These are phyloP conservation scores for Luffa aegyptiaca DNA, from an alignment of 306 rosid genomes.

Conservation along the genomic window DNA sequence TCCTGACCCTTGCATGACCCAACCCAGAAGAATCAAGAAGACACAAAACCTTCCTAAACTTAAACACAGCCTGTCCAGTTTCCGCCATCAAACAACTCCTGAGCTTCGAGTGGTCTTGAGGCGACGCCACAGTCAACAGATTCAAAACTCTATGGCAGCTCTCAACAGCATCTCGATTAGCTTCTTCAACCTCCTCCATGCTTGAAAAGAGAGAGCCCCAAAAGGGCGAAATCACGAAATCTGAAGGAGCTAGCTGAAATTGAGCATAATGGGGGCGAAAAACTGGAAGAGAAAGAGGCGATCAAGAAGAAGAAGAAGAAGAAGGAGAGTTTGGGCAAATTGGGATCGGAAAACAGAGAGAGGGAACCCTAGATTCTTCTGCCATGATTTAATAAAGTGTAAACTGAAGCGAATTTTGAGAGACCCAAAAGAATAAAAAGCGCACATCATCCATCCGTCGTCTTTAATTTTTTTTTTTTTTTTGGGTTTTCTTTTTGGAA, in stretches of 20 bases:
- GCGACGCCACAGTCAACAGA: slow-evolving; percentile 32
- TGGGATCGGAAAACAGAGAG: background rate
- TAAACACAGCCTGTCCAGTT: slow-evolving; percentile 74
- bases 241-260: background rate
- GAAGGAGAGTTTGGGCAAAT: background rate
- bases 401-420: slow-evolving; percentile 12
- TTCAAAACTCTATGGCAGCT: slow-evolving; percentile 11
- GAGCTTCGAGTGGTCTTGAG: slow-evolving; percentile 29
- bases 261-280: background rate
- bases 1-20: slow-evolving; percentile 93
- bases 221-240: background rate
- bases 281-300: background rate
- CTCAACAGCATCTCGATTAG: slow-evolving; percentile 15
- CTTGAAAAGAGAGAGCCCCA: background rate
- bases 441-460: background rate
- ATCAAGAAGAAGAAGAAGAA: background rate
- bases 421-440: slow-evolving; percentile 8
- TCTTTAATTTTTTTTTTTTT: background rate
- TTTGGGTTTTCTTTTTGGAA: background rate
- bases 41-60: slow-evolving; percentile 85
- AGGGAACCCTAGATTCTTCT: slow-evolving; percentile 69
- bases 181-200: slow-evolving; percentile 16
- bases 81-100: slow-evolving; percentile 50
- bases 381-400: slow-evolving; percentile 36
- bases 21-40: slow-evolving; percentile 51